Conservation (phyloP, 1,139 yeast genomes). For the Saccharomyces hybrid region DNA sequence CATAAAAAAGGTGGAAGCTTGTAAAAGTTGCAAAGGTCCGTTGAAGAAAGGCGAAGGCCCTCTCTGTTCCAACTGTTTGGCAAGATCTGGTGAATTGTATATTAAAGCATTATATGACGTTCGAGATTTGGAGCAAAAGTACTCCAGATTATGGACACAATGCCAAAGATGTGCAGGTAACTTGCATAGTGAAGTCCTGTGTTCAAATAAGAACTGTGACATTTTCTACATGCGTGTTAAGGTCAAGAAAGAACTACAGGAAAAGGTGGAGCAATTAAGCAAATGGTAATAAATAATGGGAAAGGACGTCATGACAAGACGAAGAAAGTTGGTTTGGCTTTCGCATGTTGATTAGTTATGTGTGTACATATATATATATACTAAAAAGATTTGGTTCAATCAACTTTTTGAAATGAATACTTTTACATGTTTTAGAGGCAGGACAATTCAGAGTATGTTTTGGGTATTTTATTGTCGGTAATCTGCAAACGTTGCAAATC, state of each 20-base stretch:
- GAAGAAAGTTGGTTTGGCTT: neutral
- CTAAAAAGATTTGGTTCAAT: neutral
- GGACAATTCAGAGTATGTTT: slow-evolving; percentile 30
- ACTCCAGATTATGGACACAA: slow-evolving; percentile 92
- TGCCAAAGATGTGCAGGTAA: slow-evolving; percentile 98
- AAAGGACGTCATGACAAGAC: neutral
- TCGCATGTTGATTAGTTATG: neutral
- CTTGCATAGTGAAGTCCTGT: slow-evolving; percentile 87
- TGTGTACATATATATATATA: neutral
- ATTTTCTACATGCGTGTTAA: slow-evolving; percentile 96
- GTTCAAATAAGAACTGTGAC: slow-evolving; percentile 95
- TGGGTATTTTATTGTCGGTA: slow-evolving; percentile 22
- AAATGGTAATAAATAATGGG: slow-evolving; percentile 40
- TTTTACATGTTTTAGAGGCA: slow-evolving; percentile 9
- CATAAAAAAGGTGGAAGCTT: slow-evolving; percentile 81
- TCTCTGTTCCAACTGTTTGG: slow-evolving; percentile 71
- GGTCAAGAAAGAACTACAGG: slow-evolving; percentile 77
- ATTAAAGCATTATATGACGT: slow-evolving; percentile 72
- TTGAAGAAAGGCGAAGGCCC: slow-evolving; percentile 67
- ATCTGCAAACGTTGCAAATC: slow-evolving; percentile 22
- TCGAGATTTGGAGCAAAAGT: slow-evolving; percentile 73
- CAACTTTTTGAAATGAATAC: neutral
- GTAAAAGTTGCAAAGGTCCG: slow-evolving; percentile 84
- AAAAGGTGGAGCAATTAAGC: slow-evolving; percentile 59
- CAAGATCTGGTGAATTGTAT: slow-evolving; percentile 69